Evolutionary conservation across 495 filamentous ascomycete species (phyloP), one percentile per base, ranked within the genome.

Genomic region (Daldinia concentrica): DNA sequence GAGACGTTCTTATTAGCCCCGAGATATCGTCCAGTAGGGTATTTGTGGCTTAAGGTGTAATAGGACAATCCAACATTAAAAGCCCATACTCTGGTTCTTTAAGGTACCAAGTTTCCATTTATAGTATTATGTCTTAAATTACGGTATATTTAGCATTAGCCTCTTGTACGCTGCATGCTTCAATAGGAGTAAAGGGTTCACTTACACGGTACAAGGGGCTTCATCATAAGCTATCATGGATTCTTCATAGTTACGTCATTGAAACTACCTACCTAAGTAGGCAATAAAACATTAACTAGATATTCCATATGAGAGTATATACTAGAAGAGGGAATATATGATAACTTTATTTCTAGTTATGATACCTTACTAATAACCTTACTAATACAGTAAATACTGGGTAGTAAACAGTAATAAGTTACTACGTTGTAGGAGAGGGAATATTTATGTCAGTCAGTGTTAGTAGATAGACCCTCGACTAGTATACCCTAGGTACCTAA

Each of bases 71-170:
- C 43, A 24, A 48, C 43, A 11, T 19, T 48, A 19, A 22, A 22
- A 48, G 7, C 17, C 43, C 43, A 48, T 48, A 22, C 43, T 48
- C 43, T 48, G 43, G 43, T 22, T 48, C 43, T 22, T 19, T 48
- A 19, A 22, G 43, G 43, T 48, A 48, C 43, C 17, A 48, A 8
- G 43, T 48, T 48, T 48, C 43, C 43, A 48, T 48, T 48, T 48
- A 48, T 48, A 48, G 43, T 22, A 48, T 48, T 24, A 4, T 45
- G 43, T 48, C 43, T 48, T 48, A 48, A 48, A 22, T 48, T 48
- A 22, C 43, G 43, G 43, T 48, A 48, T 48, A 48, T 48, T 48
- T 48, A 48, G 43, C 43, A 48, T 48, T 48, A 48, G 43, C 43
- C 43, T 48, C 43, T 19, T 48, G 17, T 48, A 48, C n/a, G 43